A percentile compares a stretch with the other conserved stretches of the same genome.
Evolutionary conservation across 208 protist species (phyloP).

Genomic region (Acanthamoeba lenticulata): DNA sequence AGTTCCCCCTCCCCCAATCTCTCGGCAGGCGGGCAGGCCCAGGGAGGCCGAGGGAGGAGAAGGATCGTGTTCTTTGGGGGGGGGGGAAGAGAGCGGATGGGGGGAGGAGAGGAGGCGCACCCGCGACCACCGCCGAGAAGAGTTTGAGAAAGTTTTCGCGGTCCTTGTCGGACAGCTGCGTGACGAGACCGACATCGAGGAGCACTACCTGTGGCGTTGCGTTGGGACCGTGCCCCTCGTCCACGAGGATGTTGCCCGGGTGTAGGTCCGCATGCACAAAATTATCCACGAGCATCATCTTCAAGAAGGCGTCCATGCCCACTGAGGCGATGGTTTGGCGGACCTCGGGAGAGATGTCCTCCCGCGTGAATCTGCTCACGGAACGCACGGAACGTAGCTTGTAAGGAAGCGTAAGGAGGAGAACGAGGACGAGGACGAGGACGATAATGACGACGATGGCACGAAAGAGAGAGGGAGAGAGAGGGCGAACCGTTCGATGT

Average conservation of each 20-base stretch:
- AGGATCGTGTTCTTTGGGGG: too few species aligned
- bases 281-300: slow-evolving; percentile 81
- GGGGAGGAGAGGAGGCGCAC: not conserved
- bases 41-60: too few species aligned
- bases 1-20: too few species aligned
- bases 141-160: not conserved
- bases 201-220: not conserved
- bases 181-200: not conserved
- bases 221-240: not conserved
- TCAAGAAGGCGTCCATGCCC: slow-evolving; percentile 72
- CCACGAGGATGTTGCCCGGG: slow-evolving; percentile 64
- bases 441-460: not conserved
- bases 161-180: not conserved
- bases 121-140: not conserved
- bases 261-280: slow-evolving; percentile 81
- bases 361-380: not conserved
- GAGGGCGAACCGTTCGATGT: slow-evolving; percentile 63
- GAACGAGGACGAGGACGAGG: too few species aligned
- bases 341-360: not conserved
- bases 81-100: too few species aligned
- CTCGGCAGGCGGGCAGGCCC: too few species aligned
- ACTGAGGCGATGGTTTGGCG: slow-evolving; percentile 30
- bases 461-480: not conserved
- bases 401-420: too few species aligned
- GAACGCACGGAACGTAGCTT: too few species aligned